Base-by-base conservation (phyloP, 2,329 filamentous ascomycete genomes). In the Leptographium galeiforme region DNA sequence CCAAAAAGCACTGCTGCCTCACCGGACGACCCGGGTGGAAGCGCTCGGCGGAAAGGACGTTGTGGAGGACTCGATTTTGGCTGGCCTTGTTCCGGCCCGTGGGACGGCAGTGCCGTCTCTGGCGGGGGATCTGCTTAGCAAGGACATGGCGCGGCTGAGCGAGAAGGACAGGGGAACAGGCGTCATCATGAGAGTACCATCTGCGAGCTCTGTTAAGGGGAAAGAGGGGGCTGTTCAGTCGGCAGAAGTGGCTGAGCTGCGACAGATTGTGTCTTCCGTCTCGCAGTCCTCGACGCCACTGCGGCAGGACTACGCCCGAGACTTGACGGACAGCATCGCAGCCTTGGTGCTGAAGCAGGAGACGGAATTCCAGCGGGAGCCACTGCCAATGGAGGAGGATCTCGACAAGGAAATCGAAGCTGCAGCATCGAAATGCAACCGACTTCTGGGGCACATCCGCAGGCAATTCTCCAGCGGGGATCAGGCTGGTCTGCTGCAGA, bases 401-500 rank as follows among this genome's bases (percentile, higher is more conserved):
- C 36, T 39, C 7, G 33, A 25, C 5, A 30, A 18, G 12, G 4
- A 39, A 12, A 48, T 48, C 19, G 32, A 19, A 8, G 6, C 30
- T 36, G 8, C 30, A 3, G 30, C 43, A 6, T 30, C 18, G 2
- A 34, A 25, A 14, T 48, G 33, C n/a, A 11, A 18, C 16, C 6
- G 8, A 12, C 16, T 36, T 13, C 33, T 36, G 33, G 10, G 13
- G 5, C 7, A 33, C 25, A 50, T 43, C 38, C 16, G 14, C 8
- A 6, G 19, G 10, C 8, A 38, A 30, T 38, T 43, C 30, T 25
- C n/a, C 3, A 8, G 6, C 4, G 25, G 36, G 13, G 10, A 32
- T 7, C 18, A 10, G 1, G 36, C 40, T 2, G 12, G 14, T 6
- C 78, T 75, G 75, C 67, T 78, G 0, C 55, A 62, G 11, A 32